Conservation (phyloP, 768 basidiomycete genomes). For the Trametes coccinea region DNA sequence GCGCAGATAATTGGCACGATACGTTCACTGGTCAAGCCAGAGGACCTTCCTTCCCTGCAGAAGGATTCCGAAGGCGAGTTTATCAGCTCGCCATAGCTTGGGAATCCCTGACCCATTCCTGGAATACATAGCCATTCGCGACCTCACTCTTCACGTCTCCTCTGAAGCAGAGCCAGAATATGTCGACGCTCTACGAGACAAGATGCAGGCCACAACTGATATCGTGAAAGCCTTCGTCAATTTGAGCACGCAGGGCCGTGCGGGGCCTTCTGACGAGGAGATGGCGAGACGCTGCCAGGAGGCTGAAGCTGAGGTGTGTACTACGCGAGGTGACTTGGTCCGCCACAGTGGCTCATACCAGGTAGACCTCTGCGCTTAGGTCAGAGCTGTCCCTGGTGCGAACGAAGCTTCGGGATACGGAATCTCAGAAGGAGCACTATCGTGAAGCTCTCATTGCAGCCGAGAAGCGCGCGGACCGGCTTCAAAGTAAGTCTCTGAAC, state of each 20-base stretch:
- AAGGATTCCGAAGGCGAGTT: constrained; percentile 27
- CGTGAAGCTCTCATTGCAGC: constrained; percentile 28
- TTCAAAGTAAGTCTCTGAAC: constrained; percentile 28
- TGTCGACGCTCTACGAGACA: constrained; percentile 24
- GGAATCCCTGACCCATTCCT: background rate
- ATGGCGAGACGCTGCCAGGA: constrained; percentile 20
- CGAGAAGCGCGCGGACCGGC: constrained; percentile 30
- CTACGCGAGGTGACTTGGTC: background rate
- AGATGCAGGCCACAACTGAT: constrained; percentile 31
- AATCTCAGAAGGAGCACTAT: constrained; percentile 26
- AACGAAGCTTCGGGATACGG: constrained; percentile 24
- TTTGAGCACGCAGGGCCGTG: constrained; percentile 18
- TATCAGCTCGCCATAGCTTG: background rate
- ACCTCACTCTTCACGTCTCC: constrained; percentile 28
- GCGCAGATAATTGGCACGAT: constrained; percentile 31
- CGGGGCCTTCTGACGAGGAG: constrained; percentile 20
- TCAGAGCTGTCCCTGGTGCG: constrained; percentile 32
- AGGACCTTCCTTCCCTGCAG: constrained; percentile 28
- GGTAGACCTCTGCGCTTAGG: constrained; percentile 26
- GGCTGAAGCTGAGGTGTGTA: constrained; percentile 30
- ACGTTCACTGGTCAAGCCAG: constrained; percentile 30
- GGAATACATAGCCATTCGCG: constrained; percentile 24
- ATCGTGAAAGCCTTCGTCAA: constrained; percentile 29
- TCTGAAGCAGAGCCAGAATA: constrained; percentile 27
- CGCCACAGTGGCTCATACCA: background rate